phyloP scores from a whole-genome alignment of 2,329 filamentous ascomycete species.

The Colletotrichum aenigma region DNA sequence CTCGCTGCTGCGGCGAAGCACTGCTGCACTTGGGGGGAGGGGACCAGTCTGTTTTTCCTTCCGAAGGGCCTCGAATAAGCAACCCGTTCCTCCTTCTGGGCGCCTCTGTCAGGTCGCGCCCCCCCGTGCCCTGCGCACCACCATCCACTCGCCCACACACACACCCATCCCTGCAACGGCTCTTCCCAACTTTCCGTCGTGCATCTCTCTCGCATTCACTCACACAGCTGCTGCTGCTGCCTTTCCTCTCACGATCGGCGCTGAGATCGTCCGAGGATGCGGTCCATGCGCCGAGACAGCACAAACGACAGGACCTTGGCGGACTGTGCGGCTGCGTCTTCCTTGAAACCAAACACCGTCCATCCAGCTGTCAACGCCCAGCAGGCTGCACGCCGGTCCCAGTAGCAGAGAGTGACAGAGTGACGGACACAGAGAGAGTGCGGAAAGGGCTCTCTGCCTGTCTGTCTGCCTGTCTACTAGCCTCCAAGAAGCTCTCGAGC shows the following conservation, averaged over 20 bases:
- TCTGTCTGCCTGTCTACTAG: background rate
- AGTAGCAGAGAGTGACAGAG: background rate
- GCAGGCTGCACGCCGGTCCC: background rate
- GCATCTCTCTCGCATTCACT: background rate
- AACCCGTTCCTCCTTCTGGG: background rate
- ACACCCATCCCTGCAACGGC: background rate
- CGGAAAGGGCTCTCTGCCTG: background rate
- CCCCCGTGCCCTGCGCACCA: background rate
- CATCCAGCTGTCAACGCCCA: slow-evolving; percentile 9
- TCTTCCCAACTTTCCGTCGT: background rate
- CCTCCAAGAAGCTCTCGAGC: slow-evolving; percentile 9
- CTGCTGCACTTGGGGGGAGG: background rate
- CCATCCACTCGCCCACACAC: background rate
- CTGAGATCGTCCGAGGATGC: slow-evolving; percentile 19
- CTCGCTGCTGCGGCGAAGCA: slow-evolving; percentile 1
- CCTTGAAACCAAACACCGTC: slow-evolving; percentile 17
- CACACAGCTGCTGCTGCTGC: background rate
- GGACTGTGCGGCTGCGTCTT: slow-evolving; percentile 13
- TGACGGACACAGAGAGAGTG: background rate
- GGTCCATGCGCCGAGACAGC: slow-evolving; percentile 13
- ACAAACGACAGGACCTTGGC: background rate
- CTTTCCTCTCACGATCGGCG: background rate
- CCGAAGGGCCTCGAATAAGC: background rate
- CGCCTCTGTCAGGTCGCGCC: background rate
- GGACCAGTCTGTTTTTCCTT: background rate